phyloP scores from a whole-genome alignment of 331 rosid species.

The Prunus yedoensis region DNA sequence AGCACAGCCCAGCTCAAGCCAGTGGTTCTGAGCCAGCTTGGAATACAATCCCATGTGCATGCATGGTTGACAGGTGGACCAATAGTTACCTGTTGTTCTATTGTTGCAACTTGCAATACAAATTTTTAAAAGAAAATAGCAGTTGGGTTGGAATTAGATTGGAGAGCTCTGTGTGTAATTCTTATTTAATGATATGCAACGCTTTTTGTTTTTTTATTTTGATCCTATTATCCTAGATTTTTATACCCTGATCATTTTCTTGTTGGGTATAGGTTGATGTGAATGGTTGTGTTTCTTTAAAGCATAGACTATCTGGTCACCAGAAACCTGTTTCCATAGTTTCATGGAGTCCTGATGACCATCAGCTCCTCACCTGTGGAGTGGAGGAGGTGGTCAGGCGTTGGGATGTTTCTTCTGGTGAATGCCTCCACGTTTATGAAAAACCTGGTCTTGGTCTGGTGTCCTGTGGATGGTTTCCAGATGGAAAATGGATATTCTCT shows the following conservation, averaged over 20 bases:
- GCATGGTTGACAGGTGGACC: background rate
- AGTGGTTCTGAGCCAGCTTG: background rate
- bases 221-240: background rate
- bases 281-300: constrained; percentile 50
- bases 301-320: constrained; percentile 85
- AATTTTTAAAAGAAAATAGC: background rate
- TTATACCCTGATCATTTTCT: background rate
- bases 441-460: constrained; percentile 69
- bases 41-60: background rate
- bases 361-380: constrained; percentile 92
- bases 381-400: constrained; percentile 86
- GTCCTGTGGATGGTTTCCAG: constrained; percentile 92
- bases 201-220: background rate
- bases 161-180: background rate
- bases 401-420: constrained; percentile 87
- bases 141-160: background rate
- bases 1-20: background rate
- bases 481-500: constrained; percentile 74
- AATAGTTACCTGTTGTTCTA: background rate
- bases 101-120: background rate
- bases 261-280: constrained; percentile 54
- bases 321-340: constrained; percentile 72
- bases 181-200: background rate
- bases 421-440: constrained; percentile 84
- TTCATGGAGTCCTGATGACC: constrained; percentile 92